phyloP scores from a whole-genome alignment of 139 green algal species.

The Chlorella vulgaris region DNA sequence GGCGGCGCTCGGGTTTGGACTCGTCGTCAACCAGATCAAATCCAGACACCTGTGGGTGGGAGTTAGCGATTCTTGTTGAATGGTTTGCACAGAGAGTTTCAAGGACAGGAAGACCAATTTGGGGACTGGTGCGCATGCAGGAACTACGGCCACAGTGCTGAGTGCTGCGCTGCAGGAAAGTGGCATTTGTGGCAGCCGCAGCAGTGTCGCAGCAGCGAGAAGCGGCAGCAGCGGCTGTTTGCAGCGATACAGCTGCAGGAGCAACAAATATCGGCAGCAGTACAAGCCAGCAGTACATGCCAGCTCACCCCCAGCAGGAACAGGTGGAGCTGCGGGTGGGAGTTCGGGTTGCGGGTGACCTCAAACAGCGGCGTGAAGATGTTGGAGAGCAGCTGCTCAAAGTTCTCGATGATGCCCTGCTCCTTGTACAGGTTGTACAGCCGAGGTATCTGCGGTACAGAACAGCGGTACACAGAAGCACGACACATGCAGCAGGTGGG shows the following conservation, averaged over 20 bases:
- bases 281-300: neutral
- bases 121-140: too few relatives aligned
- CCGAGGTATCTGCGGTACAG: constrained; percentile 78
- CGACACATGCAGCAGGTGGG: neutral
- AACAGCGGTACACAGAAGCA: too few relatives aligned
- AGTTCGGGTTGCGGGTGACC: constrained; percentile 91
- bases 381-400: constrained; percentile 95
- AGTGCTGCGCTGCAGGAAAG: too few relatives aligned
- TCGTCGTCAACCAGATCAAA: constrained; percentile 99
- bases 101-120: too few relatives aligned
- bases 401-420: constrained; percentile 78
- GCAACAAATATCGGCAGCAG: neutral
- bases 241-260: neutral
- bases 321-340: constrained; percentile 97
- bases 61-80: neutral
- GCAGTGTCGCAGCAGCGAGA: too few relatives aligned
- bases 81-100: too few relatives aligned
- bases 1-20: constrained; percentile 94
- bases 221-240: too few relatives aligned
- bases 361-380: constrained; percentile 99
- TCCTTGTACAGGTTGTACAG: constrained; percentile 98
- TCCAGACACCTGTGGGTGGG: constrained; percentile 75
- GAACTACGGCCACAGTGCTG: too few relatives aligned
- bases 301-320: constrained; percentile 85
- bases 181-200: too few relatives aligned